Conservation (phyloP, 1,284 basidiomycete species). For the Trichosporon ovoides region DNA sequence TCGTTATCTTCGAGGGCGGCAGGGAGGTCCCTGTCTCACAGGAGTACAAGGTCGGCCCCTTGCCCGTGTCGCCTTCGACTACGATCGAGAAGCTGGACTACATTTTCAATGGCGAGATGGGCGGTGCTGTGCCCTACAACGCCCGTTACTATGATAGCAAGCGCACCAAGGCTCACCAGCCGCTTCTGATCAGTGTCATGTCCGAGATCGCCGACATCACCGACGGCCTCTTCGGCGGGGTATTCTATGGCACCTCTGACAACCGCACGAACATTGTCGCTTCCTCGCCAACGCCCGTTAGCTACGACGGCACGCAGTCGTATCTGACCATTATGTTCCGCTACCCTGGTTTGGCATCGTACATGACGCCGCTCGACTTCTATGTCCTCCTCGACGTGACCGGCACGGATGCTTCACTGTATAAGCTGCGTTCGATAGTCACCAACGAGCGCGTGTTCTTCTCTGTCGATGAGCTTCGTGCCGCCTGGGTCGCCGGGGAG, state of each 20-base stretch:
- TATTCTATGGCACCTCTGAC: constrained; percentile 30
- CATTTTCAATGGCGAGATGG: constrained; percentile 22
- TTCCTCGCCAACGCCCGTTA: no score
- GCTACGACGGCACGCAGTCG: no score
- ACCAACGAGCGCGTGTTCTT: constrained; percentile 59
- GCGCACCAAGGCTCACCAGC: constrained; percentile 9
- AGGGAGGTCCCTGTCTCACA: constrained; percentile 38
- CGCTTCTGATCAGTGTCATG: constrained; percentile 30
- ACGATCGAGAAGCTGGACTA: constrained; percentile 27
- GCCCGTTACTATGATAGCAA: no score
- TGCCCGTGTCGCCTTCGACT: constrained; percentile 26
- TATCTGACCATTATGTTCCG: no score
- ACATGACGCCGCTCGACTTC: constrained; percentile 49
- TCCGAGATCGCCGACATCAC: constrained; percentile 10
- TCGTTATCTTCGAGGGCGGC: constrained; percentile 32
- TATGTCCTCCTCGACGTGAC: constrained; percentile 50
- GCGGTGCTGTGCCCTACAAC: background rate
- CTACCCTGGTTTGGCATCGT: no score
- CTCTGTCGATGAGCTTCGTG: constrained; percentile 53
- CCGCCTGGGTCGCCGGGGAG: constrained; percentile 56
- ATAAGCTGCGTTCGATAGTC: constrained; percentile 33
- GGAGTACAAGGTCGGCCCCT: constrained; percentile 39
- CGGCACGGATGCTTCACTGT: constrained; percentile 55
- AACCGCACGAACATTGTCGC: no score
- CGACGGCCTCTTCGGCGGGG: constrained; percentile 34